Evolutionary conservation across 495 filamentous ascomycete species (phyloP), one percentile per base, ranked within the genome.

Genomic region (Annulohypoxylon bovei): DNA sequence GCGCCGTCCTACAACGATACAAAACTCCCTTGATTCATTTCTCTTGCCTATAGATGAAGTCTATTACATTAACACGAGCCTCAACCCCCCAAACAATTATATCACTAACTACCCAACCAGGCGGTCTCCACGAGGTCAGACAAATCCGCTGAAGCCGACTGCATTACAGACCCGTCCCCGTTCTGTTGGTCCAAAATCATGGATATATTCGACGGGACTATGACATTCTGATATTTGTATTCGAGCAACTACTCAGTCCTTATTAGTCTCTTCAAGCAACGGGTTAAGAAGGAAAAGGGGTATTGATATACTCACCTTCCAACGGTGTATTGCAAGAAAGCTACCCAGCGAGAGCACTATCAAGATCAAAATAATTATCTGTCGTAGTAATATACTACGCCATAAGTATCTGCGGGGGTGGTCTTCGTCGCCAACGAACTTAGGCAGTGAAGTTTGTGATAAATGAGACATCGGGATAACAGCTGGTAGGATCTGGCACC

Each of bases 311-410:
- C 68, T 50, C 16, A 66, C 62, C 9, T 44, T 25, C 39, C 20
- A 52, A 46, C 68, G 56, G 7, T 66, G 68, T 42, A 66, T 42
- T 14, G 37, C 33, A 27, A 70, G 68, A 46, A 70, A 70, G 8
- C 39, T 56, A 25, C 62, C 49, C 20, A 66, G 33, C 4, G 56
- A 65, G 22, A 70, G 47, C 8, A 66, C 33, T 1, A 32, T 27
- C 56, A 52, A 56, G 7, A 14, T 18, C 6, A 66, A 49, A 20
- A 56, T 7, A 0, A 62, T 23, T 6, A 12, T 18, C 3, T 50
- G 68, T 39, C 62, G 47, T 37, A 62, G 1, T 6, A 62, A 20
- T 6, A n/a, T 20, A 5, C 30, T 27, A 8, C 28, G 25, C 14
- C 37, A 50, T 35, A 25, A 18, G 18, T 9, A 8, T 53, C 37